Evolutionary conservation across 257 asterid species (phyloP), one percentile per base, ranked within the genome.

Genomic region (Linderniella brevidens): DNA sequence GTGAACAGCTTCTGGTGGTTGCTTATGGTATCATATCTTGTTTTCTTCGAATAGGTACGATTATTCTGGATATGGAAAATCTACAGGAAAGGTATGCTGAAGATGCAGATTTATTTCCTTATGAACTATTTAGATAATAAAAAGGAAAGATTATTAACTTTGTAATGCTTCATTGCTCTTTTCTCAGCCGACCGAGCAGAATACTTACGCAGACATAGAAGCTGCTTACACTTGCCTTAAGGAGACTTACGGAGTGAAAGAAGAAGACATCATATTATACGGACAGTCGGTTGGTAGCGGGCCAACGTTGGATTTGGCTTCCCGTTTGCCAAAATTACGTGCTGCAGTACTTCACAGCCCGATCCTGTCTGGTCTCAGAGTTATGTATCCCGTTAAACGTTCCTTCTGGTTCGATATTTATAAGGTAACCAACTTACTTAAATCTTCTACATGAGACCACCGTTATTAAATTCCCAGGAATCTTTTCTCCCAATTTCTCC

Each of bases 221-320:
- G 84, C 90, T 37, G 90, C 69, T 13, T 75, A 69, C 63, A 59
- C 59, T 55, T 75, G 84, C 53, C 90, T 78, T 54, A 66, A 62
- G 59, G 81, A 78, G 48, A 72, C 61, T 49, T 78, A 78, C 53
- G 84, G 81, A 15, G 74, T 53, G 25, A 75, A 65, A 55, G 76
- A 75, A 64, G 80, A 78, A 59, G 80, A 78, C 41, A 59, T 74
- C 37, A 74, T 78, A 52, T 50, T 78, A 58, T 78, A 78, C 5
- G 88, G 88, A 13, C 88, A 78, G 54, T 78, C 88, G 9, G 88
- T 78, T 37, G 88, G 90, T 35, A 78, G 90, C 39, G 84, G 84
- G 19, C 92, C 92, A 32, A 78, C 90, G 2, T 63, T 75, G 73
- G 85, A 78, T 54, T 68, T 78, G 70, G 84, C 81, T 4, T 72